Conservation (phyloP, 2,329 filamentous ascomycete species). For the Lecanicillium sp. region DNA sequence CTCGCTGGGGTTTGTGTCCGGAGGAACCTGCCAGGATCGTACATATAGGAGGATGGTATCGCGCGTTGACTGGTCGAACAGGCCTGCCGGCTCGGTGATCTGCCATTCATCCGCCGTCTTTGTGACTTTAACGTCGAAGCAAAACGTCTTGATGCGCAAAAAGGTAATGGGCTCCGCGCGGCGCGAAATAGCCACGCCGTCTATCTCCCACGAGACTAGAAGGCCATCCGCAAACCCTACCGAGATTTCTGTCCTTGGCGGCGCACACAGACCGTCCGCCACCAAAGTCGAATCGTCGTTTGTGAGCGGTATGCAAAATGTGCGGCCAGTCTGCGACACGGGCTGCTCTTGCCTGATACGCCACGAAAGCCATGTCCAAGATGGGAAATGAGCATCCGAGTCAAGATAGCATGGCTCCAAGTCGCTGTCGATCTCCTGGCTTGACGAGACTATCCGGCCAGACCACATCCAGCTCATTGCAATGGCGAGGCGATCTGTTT, state of each 20-base stretch:
- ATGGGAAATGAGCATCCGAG: conserved; percentile 22
- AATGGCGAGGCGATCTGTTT: conserved; percentile 30
- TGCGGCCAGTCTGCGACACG: conserved; percentile 1
- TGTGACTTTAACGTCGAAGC: conserved; percentile 26
- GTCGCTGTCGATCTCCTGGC: neutral
- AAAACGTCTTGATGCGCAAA: conserved; percentile 29
- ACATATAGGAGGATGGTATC: neutral
- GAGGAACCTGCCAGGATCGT: neutral
- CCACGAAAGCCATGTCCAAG: conserved; percentile 35
- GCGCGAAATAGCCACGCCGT: conserved; percentile 27
- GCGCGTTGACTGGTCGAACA: conserved; percentile 1
- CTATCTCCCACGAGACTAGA: conserved; percentile 31
- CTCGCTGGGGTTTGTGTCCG: neutral
- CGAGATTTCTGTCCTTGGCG: conserved; percentile 28
- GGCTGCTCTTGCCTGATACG: conserved; percentile 22
- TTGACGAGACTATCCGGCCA: neutral
- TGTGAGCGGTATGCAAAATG: conserved; percentile 28
- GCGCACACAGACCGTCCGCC: conserved; percentile 24
- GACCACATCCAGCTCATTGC: conserved; percentile 30
- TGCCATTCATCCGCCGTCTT: conserved; percentile 10
- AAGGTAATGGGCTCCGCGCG: conserved; percentile 24
- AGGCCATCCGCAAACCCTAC: conserved; percentile 29
- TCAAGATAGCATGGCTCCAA: conserved; percentile 17
- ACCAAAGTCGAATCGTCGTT: conserved; percentile 21
- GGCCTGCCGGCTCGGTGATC: neutral